Base-by-base conservation (phyloP, 352 stramenopile genomes). In the Thalassiosira ordinaria region DNA sequence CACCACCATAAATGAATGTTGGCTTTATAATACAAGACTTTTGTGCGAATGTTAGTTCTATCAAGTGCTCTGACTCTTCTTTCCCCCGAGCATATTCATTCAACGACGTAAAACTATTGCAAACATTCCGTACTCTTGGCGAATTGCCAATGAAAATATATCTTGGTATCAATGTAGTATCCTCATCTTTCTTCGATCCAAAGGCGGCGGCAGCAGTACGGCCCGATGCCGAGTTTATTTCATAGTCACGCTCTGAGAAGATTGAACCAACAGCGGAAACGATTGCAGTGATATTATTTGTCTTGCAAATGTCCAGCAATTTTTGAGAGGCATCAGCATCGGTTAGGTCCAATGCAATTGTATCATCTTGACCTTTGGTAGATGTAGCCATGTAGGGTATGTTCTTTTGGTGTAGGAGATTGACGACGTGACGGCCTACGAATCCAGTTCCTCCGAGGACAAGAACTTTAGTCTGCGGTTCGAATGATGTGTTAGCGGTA, bases 1-100 rank as follows among this genome's bases (percentile, higher is more conserved):
- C 70, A 22, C 70, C 70, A 8, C 70, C 70, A 56, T 79, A 79
- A 51, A 79, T 79, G 60, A 79, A 79, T 44, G 70, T 69, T 20
- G 70, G 70, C 47, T 63, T 57, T 31, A 79, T 11, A 14, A 78
- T 62, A 24, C 16, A 73, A 8, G 20, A 53, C 20, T 66, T 3
- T 1, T 0, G 11, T 24, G 27, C 61, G 22, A 69, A 69, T 33
- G 60, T 57, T 59, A 39, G 13, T 18, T 37, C 16, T 1, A 74
- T 63, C 41, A 63, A 55, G 4, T 7, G 24, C 22, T 79, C 70
- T 16, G 70, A 55, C 24, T 62, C 44, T 39, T 60, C 56, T 51
- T 79, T 79, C 20, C 70, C 70, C 20, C 44, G 22, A 59, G 56
- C 63, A 57, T 79, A 79, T 35, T 57, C 52, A 52, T 74, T 47